Base-by-base conservation (phyloP, 1,284 basidiomycete genomes). In the Ceraceosorus bombacis region DNA sequence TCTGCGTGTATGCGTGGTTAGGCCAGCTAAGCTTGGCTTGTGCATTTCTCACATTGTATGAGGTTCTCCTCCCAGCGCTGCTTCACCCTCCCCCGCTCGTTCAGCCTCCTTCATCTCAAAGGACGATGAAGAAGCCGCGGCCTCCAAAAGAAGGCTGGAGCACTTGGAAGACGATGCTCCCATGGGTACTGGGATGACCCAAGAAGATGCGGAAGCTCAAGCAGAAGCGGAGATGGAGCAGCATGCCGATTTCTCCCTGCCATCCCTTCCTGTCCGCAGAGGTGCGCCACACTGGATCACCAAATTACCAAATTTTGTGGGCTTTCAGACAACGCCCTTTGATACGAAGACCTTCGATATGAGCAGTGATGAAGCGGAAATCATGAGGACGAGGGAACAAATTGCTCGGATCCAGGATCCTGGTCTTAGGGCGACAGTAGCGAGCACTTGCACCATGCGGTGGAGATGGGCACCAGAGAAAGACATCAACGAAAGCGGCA, bases 381-480 rank as follows among this genome's bases (percentile, higher is more conserved):
- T 61, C 54, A 49, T 67, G 12, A 54, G 59, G 13, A 63, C 63
- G 17, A 64, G 61, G 57, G 86, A 60, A n/a, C 63, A 67, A 48
- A 63, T 62, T 27, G 27, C 27, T 6, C 81, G 85, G 88, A 88
- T 76, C 82, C 58, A 62, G 52, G 69, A 72, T 53, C 57, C 67
- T 41, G 69, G 67, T 40, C 64, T 71, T 39, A 62, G 69, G 1
- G 70, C 68, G 57, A 53, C 74, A 48, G 53, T 93, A 55, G 88
- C 88, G 70, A 88, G 91, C 8, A 88, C 90, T 80, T 92, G 92
- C 77, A 91, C 90, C 2, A 82, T 94, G 40, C 84, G 90, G 27
- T 27, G 27, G 27, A 27, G 27, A 27, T 27, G 27, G 27, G 27
- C 27, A 27, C 27, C 27, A 27, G 27, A 27, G 27, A 27, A 27